These are phyloP conservation scores for Spencermartinsiella ligniputridi DNA, from an alignment of 1,139 yeast genomes.

Conservation along the genomic window DNA sequence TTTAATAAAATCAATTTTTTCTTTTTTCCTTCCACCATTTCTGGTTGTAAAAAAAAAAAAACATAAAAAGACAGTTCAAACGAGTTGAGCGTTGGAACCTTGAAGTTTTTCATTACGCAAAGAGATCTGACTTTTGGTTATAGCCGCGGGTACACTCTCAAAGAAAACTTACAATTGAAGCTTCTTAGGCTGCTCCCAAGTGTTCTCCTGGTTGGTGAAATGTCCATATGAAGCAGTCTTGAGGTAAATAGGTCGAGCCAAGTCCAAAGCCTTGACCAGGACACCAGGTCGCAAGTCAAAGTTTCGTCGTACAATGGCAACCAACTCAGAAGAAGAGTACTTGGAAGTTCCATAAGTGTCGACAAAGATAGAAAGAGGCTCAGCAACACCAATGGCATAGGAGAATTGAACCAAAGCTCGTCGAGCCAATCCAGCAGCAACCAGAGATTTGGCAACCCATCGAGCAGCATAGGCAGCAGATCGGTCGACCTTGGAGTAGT, in stretches of 20 bases:
- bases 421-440: slow-evolving; percentile 89
- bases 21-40: no score
- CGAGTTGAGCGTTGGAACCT: slow-evolving; percentile 29
- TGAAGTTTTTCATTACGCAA: slow-evolving; percentile 6
- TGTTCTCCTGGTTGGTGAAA: slow-evolving; percentile 97
- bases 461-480: slow-evolving; percentile 99
- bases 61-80: slow-evolving; percentile 17
- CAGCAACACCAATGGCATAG: slow-evolving; percentile 99
- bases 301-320: slow-evolving; percentile 84
- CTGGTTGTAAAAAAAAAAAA: slow-evolving; percentile 7
- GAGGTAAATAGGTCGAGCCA: slow-evolving; percentile 98
- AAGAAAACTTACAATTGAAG: slow-evolving; percentile 40
- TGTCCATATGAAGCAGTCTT: slow-evolving; percentile 99
- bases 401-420: slow-evolving; percentile 98
- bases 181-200: slow-evolving; percentile 98
- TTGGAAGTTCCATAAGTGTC: slow-evolving; percentile 98
- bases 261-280: slow-evolving; percentile 90
- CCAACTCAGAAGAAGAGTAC: slow-evolving; percentile 83
- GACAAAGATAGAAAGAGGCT: slow-evolving; percentile 95
- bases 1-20: slow-evolving; percentile 5
- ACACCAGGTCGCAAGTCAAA: slow-evolving; percentile 99
- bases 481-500: slow-evolving; percentile 99
- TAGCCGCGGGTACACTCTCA: not conserved
- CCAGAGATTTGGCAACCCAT: slow-evolving; percentile 99
- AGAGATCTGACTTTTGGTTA: not conserved